Evolutionary conservation across 1,284 basidiomycete genomes (phyloP), one percentile per base, ranked within the genome.

Genomic region (Boletus semigastroideus): DNA sequence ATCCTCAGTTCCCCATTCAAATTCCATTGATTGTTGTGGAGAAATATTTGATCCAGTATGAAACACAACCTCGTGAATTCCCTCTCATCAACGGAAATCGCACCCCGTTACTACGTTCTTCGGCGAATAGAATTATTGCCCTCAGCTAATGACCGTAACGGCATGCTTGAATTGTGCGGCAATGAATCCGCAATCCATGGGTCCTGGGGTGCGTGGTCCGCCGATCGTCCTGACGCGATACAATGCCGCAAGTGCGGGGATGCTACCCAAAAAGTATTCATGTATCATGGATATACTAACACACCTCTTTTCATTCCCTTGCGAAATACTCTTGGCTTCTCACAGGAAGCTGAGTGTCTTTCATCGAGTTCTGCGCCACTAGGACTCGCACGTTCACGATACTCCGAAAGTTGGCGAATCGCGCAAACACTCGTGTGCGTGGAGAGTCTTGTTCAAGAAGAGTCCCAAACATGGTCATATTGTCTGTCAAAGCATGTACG

Each of bases 151-250:
- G 13, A n/a, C 54, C 22, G 14, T 43, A 8, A 45, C 45, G 51
- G 40, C 55, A 59, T 44, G 34, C 44, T 61, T 38, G 30, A 48
- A 30, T 59, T 55, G 27, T 48, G 58, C 44, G 58, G 60, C 33
- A 4, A 36, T 14, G 11, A 31, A 13, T 14, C 11, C n/a, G 33
- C 19, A 42, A 38, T 11, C 40, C 27, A 33, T 33, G 31, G n/a
- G 16, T 17, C 28, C 33, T 45, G 20, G 17, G 11, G 36, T 40
- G 20, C 31, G 20, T 33, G 25, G 22, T 40, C 33, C 27, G 7
- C n/a, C 22, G 38, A 36, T 14, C 12, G 33, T 45, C 27, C 13
- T 17, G 38, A 27, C 22, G 12, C 11, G 22, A 28, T 13, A 16
- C 14, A 42, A 41, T 31, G 22, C 36, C 16, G 19, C 42, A 28